Percentiles rank a stretch among this genome's conserved stretches.
Conservation (phyloP, 768 basidiomycete genomes). For the Mrakia frigida region DNA sequence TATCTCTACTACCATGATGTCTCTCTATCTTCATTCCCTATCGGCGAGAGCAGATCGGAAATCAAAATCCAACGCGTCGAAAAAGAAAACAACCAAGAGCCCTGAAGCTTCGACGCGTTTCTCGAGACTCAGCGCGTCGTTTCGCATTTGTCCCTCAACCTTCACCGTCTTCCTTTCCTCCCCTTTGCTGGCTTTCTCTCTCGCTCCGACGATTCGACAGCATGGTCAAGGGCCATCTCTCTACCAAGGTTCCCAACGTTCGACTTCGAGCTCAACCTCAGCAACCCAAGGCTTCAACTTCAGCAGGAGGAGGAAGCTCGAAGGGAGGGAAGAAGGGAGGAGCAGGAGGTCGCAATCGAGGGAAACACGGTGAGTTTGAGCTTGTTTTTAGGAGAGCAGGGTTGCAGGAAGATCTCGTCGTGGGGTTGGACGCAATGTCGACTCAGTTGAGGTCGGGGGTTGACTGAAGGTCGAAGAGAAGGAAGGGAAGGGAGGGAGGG, state of each 20-base stretch:
- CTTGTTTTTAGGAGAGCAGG: not conserved
- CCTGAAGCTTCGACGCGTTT: not conserved
- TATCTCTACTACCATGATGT: not conserved
- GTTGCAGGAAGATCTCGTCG: too few relatives aligned
- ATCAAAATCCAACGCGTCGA: too few relatives aligned
- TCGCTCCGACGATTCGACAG: too few relatives aligned
- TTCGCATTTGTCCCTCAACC: not conserved
- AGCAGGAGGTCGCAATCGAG: not conserved
- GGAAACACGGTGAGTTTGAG: not conserved
- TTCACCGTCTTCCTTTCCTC: not conserved
- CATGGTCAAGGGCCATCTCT: conserved; percentile 24
- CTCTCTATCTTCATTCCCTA: not conserved
- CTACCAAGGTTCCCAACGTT: conserved; percentile 24
- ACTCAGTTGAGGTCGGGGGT: too few relatives aligned
- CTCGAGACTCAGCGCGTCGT: not conserved
- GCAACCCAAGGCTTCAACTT: not conserved
- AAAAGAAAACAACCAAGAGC: not conserved
- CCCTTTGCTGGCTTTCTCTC: not conserved
- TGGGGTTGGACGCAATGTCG: not conserved
- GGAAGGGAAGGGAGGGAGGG: not conserved
- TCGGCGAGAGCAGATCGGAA: not conserved
- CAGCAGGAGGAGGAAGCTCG: not conserved
- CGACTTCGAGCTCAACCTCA: conserved; percentile 10
- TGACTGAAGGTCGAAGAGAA: not conserved
- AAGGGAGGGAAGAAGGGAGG: not conserved